Percentiles rank a stretch among this genome's conserved stretches.
Evolutionary conservation across 495 filamentous ascomycete genomes (phyloP).

Genomic region (Annulohypoxylon nitens): DNA sequence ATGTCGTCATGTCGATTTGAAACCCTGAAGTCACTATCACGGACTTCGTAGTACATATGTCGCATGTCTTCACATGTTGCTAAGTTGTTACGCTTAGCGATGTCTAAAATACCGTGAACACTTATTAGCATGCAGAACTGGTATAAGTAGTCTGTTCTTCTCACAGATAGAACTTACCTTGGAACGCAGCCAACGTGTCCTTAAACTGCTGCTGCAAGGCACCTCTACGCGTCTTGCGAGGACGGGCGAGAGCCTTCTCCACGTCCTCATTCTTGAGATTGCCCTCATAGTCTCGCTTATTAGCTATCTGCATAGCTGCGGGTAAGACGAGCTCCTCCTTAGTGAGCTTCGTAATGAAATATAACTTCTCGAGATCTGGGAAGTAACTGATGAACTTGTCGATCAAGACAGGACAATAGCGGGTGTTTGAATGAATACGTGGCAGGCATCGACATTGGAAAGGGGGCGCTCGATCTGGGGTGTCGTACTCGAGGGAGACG

Average conservation of each 20-base stretch:
- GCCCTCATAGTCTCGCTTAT: background rate
- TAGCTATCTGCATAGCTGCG: background rate
- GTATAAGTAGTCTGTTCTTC: background rate
- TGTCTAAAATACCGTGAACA: slow-evolving; percentile 6
- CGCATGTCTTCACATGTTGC: background rate
- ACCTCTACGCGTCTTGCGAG: background rate
- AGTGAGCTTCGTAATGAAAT: slow-evolving; percentile 36
- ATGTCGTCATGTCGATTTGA: background rate
- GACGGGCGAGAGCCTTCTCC: background rate
- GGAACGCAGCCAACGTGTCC: background rate
- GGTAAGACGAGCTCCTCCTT: background rate
- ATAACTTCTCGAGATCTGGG: slow-evolving; percentile 41
- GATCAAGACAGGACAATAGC: slow-evolving; percentile 28
- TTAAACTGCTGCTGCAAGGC: background rate
- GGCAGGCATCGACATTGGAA: background rate
- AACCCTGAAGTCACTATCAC: slow-evolving; percentile 5
- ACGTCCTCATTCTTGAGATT: background rate
- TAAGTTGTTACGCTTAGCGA: slow-evolving; percentile 9
- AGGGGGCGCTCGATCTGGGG: background rate
- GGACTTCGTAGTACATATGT: slow-evolving; percentile 19
- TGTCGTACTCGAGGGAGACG: slow-evolving; percentile 10
- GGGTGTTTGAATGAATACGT: background rate
- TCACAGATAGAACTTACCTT: slow-evolving; percentile 16
- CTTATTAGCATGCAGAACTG: slow-evolving; percentile 18
- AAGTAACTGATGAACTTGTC: slow-evolving; percentile 41